A percentile compares a stretch with the other conserved stretches of the same genome.
Evolutionary conservation across 345 rosid species (phyloP).

Genomic region (Murraya koenigii): DNA sequence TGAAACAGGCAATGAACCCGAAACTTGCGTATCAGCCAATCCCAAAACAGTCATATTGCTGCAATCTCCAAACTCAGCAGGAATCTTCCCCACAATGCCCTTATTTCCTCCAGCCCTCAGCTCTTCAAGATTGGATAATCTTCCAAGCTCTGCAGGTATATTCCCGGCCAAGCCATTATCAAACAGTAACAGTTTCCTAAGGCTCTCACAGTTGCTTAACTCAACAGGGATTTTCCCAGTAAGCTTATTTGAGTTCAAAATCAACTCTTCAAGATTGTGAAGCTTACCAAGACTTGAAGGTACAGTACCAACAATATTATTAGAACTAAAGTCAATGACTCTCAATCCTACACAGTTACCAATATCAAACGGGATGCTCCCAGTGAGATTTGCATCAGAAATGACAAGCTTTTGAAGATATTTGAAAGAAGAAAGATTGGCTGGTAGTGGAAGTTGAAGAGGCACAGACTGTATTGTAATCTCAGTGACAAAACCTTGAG

Average conservation of each 20-base stretch:
- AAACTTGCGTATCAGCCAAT: constrained; percentile 67
- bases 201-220: constrained; percentile 43
- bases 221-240: constrained; percentile 79
- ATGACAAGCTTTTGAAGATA: constrained; percentile 53
- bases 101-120: constrained; percentile 86
- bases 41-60: constrained; percentile 74
- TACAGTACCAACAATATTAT: constrained; percentile 58
- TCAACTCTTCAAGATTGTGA: constrained; percentile 48
- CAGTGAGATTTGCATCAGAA: constrained; percentile 72
- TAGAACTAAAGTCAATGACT: constrained; percentile 58
- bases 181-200: constrained; percentile 52
- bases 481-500: constrained; percentile 60
- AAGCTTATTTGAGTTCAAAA: constrained; percentile 70
- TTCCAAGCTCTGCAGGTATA: constrained; percentile 74
- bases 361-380: constrained; percentile 55
- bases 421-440: constrained; percentile 52
- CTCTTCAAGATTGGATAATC: constrained; percentile 54
- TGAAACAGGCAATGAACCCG: constrained; percentile 70
- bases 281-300: constrained; percentile 64
- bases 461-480: constrained; percentile 59
- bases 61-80: constrained; percentile 74
- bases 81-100: constrained; percentile 66
- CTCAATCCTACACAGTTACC: constrained; percentile 44
- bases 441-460: constrained; percentile 53
- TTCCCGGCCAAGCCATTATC: constrained; percentile 66